Percentiles rank a stretch among this genome's conserved stretches.
These are phyloP conservation scores for Lentinula aciculospora DNA, from an alignment of 768 basidiomycete genomes.

Conservation along the genomic window DNA sequence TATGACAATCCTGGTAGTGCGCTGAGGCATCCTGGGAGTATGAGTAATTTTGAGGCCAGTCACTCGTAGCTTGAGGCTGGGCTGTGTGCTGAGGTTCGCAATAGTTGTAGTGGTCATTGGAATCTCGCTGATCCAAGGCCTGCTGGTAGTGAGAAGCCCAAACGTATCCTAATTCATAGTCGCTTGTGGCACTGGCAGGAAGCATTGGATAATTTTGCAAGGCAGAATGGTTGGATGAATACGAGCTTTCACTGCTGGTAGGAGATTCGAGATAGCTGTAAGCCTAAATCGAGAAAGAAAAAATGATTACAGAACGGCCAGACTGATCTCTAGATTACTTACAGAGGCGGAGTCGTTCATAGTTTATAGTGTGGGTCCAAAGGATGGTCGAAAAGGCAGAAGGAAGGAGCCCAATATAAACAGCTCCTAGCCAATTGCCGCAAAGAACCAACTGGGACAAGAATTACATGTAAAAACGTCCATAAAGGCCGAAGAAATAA, in stretches of 20 bases:
- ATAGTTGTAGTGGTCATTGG: not conserved
- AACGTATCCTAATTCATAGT: not conserved
- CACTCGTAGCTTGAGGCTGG: not conserved
- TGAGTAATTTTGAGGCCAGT: conserved; percentile 7
- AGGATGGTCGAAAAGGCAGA: not conserved
- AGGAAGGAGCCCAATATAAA: not conserved
- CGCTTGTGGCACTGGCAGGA: not conserved
- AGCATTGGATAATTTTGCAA: not conserved
- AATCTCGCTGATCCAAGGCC: not conserved
- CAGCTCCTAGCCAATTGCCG: not conserved
- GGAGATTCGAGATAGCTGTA: not conserved
- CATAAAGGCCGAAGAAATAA: not conserved
- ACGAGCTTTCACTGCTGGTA: not conserved
- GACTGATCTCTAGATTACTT: not conserved
- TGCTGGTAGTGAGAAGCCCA: conserved; percentile 2
- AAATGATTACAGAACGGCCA: not conserved
- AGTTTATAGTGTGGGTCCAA: not conserved
- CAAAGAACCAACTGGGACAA: not conserved
- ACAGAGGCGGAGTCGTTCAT: not conserved
- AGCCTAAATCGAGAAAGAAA: not conserved
- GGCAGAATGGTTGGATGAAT: not conserved
- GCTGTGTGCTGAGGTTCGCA: not conserved
- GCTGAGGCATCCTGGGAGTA: conserved; percentile 6
- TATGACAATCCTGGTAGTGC: conserved; percentile 1
- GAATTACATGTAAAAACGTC: not conserved